Evolutionary conservation across 768 basidiomycete species (phyloP).

Genomic region (Calocera viscosa): DNA sequence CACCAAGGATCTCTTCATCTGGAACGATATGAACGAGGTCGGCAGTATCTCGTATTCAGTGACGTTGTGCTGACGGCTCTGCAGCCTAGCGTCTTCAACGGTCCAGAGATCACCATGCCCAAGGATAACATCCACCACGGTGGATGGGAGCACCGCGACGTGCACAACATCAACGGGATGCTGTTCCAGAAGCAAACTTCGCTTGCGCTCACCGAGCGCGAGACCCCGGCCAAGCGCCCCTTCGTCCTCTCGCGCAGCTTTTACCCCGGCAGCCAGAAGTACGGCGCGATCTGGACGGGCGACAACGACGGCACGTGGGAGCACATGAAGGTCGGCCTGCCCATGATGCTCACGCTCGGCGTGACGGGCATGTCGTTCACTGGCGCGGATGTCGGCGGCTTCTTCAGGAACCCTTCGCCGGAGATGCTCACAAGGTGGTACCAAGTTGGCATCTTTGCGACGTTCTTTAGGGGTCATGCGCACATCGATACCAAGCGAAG

Average conservation of each 20-base stretch:
- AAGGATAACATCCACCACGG: constrained; percentile 72
- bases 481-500: constrained; percentile 96
- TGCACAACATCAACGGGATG: constrained; percentile 98
- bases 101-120: constrained; percentile 83
- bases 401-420: constrained; percentile 90
- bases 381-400: constrained; percentile 96
- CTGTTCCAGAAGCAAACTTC: constrained; percentile 69
- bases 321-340: constrained; percentile 84
- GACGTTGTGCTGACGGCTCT: not conserved
- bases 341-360: constrained; percentile 82
- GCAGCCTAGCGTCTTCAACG: constrained; percentile 97
- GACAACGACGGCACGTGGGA: constrained; percentile 98
- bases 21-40: constrained; percentile 99
- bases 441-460: constrained; percentile 84
- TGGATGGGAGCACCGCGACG: constrained; percentile 95
- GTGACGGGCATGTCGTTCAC: constrained; percentile 85
- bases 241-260: constrained; percentile 94
- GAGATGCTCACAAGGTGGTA: constrained; percentile 98
- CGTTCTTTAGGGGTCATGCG: constrained; percentile 98
- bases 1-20: constrained; percentile 75
- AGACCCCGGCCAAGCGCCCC: constrained; percentile 64
- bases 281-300: constrained; percentile 97
- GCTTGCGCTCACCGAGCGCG: constrained; percentile 64
- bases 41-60: constrained; percentile 13
- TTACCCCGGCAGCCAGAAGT: constrained; percentile 89